Evolutionary conservation across 2,329 filamentous ascomycete genomes (phyloP), one percentile per base, ranked within the genome.

Genomic region (Sporothrix dimorphospora): DNA sequence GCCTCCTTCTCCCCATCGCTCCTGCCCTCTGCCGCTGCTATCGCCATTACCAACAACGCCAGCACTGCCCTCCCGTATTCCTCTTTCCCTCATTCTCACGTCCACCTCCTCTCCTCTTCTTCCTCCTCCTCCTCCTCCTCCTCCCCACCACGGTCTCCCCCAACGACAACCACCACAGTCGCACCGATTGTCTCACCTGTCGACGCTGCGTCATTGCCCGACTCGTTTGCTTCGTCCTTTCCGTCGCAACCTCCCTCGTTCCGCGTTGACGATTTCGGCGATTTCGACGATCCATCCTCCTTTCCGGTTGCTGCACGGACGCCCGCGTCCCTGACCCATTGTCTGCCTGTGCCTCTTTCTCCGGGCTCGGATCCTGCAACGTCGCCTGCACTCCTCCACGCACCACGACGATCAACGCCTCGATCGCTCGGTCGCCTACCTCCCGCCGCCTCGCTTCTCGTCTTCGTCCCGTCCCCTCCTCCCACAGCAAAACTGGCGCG

Each of bases 401-500:
- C 19, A 21, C 16, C 30, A n/a, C 34, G 27, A n/a, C 34, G 27
- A 42, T 69, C 68, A 19, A 21, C 65, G 11, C 42, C 24, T 14
- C 59, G 24, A 45, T 9, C 27, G 21, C 34, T 53, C 45, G 3
- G 14, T 21, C 7, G 7, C 47, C 19, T 12, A 30, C 19, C 42
- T 8, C n/a, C 24, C 4, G 14, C 8, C 21, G n/a, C 27, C 24
- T 47, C 38, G 9, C 40, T n/a, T 47, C 49, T 40, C 38, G 11
- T 14, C 57, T 4, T 38, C n/a, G 21, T 42, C 53, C 47, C 19
- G 27, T 27, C 30, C 3, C 11, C 30, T 7, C 12, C n/a, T 42
- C 47, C 59, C 42, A 45, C 49, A 53, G 71, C 67, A 69, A 74
- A 71, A 34, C 73, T 72, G 72, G 71, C 72, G 69, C 72, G 72